These are phyloP conservation scores for Paramecium octaurelia DNA, from an alignment of 73 alveolate genomes.

Conservation along the genomic window DNA sequence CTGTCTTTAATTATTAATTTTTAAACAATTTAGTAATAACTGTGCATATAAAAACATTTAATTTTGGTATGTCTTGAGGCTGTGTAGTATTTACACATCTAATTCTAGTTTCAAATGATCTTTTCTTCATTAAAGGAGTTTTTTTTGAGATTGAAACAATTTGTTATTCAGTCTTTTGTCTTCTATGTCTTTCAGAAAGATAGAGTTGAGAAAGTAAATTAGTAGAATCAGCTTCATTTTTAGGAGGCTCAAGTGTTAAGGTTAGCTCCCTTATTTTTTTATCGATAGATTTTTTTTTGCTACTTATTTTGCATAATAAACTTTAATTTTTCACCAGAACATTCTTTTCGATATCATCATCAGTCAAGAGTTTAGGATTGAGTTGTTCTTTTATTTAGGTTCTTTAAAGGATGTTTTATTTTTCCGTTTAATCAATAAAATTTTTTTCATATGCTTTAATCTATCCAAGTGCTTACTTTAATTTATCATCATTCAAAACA, in stretches of 20 bases:
- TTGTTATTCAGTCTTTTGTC: not conserved
- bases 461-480: not conserved
- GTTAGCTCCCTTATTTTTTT: not conserved
- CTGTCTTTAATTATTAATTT: not conserved
- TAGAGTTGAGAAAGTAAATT: not conserved
- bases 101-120: not conserved
- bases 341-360: not conserved
- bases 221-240: not conserved
- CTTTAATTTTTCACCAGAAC: not conserved
- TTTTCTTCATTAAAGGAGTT: not conserved
- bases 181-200: not conserved
- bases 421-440: slow-evolving; percentile 33
- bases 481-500: not conserved
- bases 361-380: not conserved
- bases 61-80: not conserved
- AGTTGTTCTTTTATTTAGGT: not conserved
- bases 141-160: not conserved
- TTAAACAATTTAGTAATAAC: not conserved
- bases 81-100: not conserved
- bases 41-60: not conserved
- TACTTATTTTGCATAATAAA: not conserved
- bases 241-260: not conserved
- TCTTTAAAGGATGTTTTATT: not conserved
- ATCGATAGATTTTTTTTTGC: not conserved
- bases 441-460: slow-evolving; percentile 25